phyloP scores from a whole-genome alignment of 176 grass and related monocot species.

The Triticum timopheevii region DNA sequence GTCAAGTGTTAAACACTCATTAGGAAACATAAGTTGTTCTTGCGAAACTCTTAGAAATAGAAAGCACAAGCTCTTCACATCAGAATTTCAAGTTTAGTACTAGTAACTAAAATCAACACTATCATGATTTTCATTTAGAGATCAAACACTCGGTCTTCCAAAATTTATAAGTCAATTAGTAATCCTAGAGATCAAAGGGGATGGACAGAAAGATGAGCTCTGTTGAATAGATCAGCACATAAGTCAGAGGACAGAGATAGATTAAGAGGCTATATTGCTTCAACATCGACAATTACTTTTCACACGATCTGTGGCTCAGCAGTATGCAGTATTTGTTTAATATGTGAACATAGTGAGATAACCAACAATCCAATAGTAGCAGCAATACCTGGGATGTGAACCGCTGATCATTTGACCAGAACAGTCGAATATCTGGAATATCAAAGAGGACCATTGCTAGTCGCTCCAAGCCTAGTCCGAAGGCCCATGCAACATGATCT shows the following conservation, averaged over 20 bases:
- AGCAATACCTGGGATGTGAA: conserved; percentile 85
- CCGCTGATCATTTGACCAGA: conserved; percentile 86
- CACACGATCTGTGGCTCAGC: not conserved
- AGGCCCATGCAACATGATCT: conserved; percentile 91
- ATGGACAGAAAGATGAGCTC: not conserved
- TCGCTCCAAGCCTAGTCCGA: conserved; percentile 86
- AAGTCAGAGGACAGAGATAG: not conserved
- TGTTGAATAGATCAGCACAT: not conserved
- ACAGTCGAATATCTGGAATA: conserved; percentile 81
- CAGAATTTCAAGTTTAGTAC: not conserved
- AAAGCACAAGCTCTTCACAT: not conserved
- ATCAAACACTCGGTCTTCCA: not conserved
- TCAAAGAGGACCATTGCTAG: conserved; percentile 93
- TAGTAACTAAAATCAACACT: not conserved
- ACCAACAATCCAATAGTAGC: not conserved
- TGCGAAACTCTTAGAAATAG: not conserved
- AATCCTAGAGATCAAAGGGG: not conserved
- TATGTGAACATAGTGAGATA: not conserved
- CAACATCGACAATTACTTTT: not conserved
- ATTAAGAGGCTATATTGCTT: not conserved
- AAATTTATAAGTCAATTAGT: not conserved
- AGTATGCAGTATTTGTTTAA: not conserved
- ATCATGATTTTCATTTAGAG: not conserved
- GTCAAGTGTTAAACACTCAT: not conserved
- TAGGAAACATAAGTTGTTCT: not conserved